Evolutionary conservation across 2,329 filamentous ascomycete species (phyloP).

Genomic region (Aspergillaceae sp.): DNA sequence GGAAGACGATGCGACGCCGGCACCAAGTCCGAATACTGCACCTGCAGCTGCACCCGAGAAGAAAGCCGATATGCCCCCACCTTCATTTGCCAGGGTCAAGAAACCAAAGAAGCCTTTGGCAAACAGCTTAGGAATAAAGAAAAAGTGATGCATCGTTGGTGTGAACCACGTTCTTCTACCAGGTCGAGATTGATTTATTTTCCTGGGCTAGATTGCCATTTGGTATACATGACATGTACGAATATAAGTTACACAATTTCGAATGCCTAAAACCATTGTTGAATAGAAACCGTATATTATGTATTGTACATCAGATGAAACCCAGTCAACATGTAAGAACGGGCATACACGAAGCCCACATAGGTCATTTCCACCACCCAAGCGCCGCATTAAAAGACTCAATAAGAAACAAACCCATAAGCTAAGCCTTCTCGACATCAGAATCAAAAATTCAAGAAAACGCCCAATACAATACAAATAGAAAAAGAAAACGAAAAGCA

Average conservation of each 20-base stretch:
- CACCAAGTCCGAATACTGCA: conserved; percentile 12
- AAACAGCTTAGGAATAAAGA: conserved; percentile 75
- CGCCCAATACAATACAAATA: conserved; percentile 2
- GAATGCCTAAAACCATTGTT: not conserved
- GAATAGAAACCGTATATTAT: not conserved
- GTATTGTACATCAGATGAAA: conserved; percentile 4
- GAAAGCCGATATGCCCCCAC: conserved; percentile 33
- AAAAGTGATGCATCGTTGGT: conserved; percentile 57
- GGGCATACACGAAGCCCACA: too few species aligned
- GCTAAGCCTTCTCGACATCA: too few species aligned
- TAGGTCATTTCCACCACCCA: too few species aligned
- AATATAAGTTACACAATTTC: not conserved
- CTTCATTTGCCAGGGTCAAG: conserved; percentile 61
- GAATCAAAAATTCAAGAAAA: too few species aligned
- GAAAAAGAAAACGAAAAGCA: not conserved
- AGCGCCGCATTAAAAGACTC: conserved; percentile 3
- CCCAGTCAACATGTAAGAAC: too few species aligned
- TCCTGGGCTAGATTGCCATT: conserved; percentile 6
- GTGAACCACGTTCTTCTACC: conserved; percentile 5
- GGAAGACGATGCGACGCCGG: conserved; percentile 26
- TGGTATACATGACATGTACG: not conserved
- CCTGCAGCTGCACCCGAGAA: conserved; percentile 28
- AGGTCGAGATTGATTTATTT: too few species aligned
- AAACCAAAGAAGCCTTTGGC: conserved; percentile 83
- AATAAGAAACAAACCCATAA: conserved; percentile 6